Evolutionary conservation across 768 basidiomycete genomes (phyloP), one percentile per base, ranked within the genome.

Genomic region (Calocybe cyanea): DNA sequence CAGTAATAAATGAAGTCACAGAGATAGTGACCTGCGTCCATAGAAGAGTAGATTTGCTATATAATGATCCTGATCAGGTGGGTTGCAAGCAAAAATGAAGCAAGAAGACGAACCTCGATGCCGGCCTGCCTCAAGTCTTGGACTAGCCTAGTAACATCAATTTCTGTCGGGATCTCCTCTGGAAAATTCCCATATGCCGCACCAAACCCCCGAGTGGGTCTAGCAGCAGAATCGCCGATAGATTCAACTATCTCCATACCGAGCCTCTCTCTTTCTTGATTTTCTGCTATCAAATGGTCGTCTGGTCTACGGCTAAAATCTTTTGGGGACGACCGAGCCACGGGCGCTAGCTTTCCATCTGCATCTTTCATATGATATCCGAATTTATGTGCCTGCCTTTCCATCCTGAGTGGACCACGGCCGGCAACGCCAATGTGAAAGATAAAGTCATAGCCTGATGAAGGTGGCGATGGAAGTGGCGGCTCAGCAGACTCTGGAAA

Each of bases 1-100:
- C 83, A 83, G 56, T 85, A 89, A 60, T 83, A 86, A 48, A 83
- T 76, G 61, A 83, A 88, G 64, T 88, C 86, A 58, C 82, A 85
- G 9, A 87, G 64, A 60, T 81, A 89, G 59, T 85, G 83, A 0
- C 85, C 86, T 13, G 85, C 81, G 57, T 88, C 86, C 72, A 82
- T 76, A 2, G 85, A 87, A 15, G 81, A 74, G 58, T 82, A 80
- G 17, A 86, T 80, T 65, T 81, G 73, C 82, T 86, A 55, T 39
- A 39, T 41, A 48, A 39, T 6, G 25, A 28, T n/a, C n/a, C 48
- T 34, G 45, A 39, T 56, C 49, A 40, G 44, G 9, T 19, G 32
- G 5, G 23, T 6, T 38, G 32, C 19, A 21, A 18, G 19, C 32
- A 20, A 36, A 41, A 30, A 32, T 23, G 34, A 20, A 46, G 38